Base-by-base conservation (phyloP, 306 rosid species). In the Macrotyloma uniflorum region DNA sequence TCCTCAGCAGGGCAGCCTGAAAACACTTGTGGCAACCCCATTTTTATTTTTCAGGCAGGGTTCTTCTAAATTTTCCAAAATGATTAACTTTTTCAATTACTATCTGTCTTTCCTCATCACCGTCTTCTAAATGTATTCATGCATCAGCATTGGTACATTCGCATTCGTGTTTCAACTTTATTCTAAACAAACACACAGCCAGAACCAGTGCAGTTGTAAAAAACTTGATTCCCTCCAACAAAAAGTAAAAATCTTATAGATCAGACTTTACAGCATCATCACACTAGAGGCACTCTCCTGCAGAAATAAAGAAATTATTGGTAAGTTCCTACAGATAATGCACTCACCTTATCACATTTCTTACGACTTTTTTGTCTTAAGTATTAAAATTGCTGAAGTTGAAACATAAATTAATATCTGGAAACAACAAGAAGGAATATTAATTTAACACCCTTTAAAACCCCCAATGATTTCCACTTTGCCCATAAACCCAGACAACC, bases 21-120 rank as follows among this genome's bases (percentile, higher is more conserved):
- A 79, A 91, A 55, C 72, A 85, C 83, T 43, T 92, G 91, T 54
- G 96, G 91, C 57, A 90, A 86, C 35, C 96, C 93, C 96, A 89
- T 92, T 76, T 83, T 76, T 76, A 38, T 22, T 69, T 22, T 68
- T 32, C 50, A 40, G 40, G 72, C 2, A 70, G 20, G 22, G 15
- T 28, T 79, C 78, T 77, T 83, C 80, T 23, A 65, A 80, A 83
- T 3, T 36, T 58, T 82, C 63, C 58, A 70, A 67, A 30, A 53
- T 45, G 11, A 55, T 54, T 47, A 35, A 51, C 58, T 87, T 68
- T 19, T 54, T 67, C 2, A 51, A 22, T 55, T 69, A 53, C 67
- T 36, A 51, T 22, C 19, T 30, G 50, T 22, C 18, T 23, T 50
- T 18, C 10, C 18, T 43, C 42, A 45, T 42, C 80, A 42, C 58